Evolutionary conservation across 2,329 filamentous ascomycete genomes (phyloP), one percentile per base, ranked within the genome.

Genomic region (Phoma sp.): DNA sequence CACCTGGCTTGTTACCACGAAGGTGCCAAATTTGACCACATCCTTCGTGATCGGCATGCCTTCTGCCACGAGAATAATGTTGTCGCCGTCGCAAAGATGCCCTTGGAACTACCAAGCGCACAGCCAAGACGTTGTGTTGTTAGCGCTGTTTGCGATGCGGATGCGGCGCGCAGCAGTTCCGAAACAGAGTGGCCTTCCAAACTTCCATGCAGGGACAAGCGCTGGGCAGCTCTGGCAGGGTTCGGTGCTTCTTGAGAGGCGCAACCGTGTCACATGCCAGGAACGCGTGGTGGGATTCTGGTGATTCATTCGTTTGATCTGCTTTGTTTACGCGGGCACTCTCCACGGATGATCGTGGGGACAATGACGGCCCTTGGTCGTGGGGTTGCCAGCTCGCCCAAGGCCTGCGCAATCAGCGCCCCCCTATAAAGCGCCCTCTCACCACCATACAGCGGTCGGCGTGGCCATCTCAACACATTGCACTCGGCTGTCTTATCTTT

Each of bases 1-100:
- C 71, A 78, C 76, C 72, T 79, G 77, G 47, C 66, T 74, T 47
- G 77, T 78, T 36, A 79, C 77, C 25, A 76, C 74, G 67, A 79
- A 79, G 47, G 71, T 54, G 57, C 75, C 77, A 65, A 79, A 79
- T 52, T 74, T 73, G 66, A 79, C 71, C 23, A 70, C 67, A 54
- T 75, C 73, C 54, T 71, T 69, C 42, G 76, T 72, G 46, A 77
- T 73, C 60, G 74, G 68, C 74, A 75, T 76, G 53, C 56, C 60
- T 53, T 30, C 34, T 48, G 43, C 43, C 46, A 33, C 28, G 30
- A 40, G 25, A 43, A 34, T 43, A 43, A 34, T 43, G 37, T 47
- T 34, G 48, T 53, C 34, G 48, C 46, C 28, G 52, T 56, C 48
- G 42, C 46, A 43, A 34, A 38, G 34, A 17, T 29, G 9, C 29